Evolutionary conservation across 331 rosid species (phyloP).

Genomic region (Saraca asoca): DNA sequence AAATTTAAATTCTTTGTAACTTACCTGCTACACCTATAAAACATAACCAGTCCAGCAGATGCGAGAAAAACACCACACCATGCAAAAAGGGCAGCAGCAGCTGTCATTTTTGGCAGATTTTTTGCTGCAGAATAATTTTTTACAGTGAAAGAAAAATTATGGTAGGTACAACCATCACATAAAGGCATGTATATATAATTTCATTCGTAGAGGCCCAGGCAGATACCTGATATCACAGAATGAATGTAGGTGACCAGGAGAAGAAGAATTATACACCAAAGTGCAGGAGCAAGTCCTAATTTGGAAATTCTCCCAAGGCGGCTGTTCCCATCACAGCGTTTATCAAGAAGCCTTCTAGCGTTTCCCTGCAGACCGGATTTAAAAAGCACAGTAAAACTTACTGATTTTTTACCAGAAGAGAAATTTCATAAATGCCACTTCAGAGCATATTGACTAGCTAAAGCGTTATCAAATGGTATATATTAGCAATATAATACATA

Average conservation of each 20-base stretch:
- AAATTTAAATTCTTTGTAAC: slow-evolving; percentile 21
- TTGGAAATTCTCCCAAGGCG: slow-evolving; percentile 74
- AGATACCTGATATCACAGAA: slow-evolving; percentile 82
- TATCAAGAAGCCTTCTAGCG: slow-evolving; percentile 87
- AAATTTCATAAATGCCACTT: not conserved
- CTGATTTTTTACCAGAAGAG: slow-evolving; percentile 23
- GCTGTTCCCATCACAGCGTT: slow-evolving; percentile 75
- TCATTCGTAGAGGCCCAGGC: slow-evolving; percentile 37
- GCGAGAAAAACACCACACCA: slow-evolving; percentile 93
- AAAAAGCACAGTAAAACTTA: slow-evolving; percentile 28
- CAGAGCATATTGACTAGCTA: too few relatives aligned
- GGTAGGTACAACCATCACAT: slow-evolving; percentile 25
- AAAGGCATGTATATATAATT: slow-evolving; percentile 4
- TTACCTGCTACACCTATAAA: slow-evolving; percentile 87
- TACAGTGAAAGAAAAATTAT: not conserved
- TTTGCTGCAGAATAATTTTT: slow-evolving; percentile 52
- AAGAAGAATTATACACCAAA: slow-evolving; percentile 85
- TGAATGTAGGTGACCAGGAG: slow-evolving; percentile 76
- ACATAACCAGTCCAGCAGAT: slow-evolving; percentile 67
- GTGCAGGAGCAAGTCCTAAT: slow-evolving; percentile 90
- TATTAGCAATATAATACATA: too few relatives aligned
- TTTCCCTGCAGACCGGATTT: slow-evolving; percentile 68
- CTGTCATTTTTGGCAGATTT: slow-evolving; percentile 76
- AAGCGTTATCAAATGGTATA: too few relatives aligned
- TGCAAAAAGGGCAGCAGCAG: slow-evolving; percentile 74